Percentiles rank a stretch among this genome's conserved stretches.
Conservation (phyloP, 352 stramenopile genomes). For the Phytophthora colocasiae region DNA sequence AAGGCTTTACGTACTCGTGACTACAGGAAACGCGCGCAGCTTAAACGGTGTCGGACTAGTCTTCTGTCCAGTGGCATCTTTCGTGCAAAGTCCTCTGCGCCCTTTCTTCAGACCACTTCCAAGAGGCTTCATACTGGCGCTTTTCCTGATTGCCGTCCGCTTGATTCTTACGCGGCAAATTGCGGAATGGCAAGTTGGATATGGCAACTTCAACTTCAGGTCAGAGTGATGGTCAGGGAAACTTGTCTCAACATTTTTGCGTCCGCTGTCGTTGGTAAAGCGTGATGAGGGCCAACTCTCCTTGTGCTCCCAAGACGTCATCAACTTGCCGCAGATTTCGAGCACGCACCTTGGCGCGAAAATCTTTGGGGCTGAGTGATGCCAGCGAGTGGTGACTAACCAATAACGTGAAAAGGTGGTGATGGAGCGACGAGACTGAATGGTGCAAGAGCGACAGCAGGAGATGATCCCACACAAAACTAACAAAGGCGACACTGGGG, state of each 20-base stretch:
- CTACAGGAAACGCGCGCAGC: constrained; percentile 16
- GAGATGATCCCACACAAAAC: constrained; percentile 65
- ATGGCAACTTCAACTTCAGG: constrained; percentile 39
- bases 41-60: constrained; percentile 26
- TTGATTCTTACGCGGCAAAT: constrained; percentile 26
- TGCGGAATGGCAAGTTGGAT: constrained; percentile 28
- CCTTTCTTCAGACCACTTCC: constrained; percentile 9
- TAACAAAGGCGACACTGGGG: constrained; percentile 45
- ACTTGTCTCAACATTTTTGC: constrained; percentile 21
- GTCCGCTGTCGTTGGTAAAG: constrained; percentile 54
- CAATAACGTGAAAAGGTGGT: constrained; percentile 37
- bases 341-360: constrained; percentile 58
- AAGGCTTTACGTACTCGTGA: constrained; percentile 29
- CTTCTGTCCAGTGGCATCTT: constrained; percentile 3
- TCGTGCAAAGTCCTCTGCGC: neutral
- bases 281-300: constrained; percentile 52
- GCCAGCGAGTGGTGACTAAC: constrained; percentile 39
- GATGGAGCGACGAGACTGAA: neutral
- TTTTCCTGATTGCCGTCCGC: neutral
- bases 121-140: constrained; percentile 28
- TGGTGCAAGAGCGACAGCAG: constrained; percentile 44
- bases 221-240: constrained; percentile 53
- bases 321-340: constrained; percentile 54
- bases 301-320: constrained; percentile 37
- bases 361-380: constrained; percentile 57